phyloP scores from a whole-genome alignment of 2,329 filamentous ascomycete genomes.

The Aspergillus fijiensis region DNA sequence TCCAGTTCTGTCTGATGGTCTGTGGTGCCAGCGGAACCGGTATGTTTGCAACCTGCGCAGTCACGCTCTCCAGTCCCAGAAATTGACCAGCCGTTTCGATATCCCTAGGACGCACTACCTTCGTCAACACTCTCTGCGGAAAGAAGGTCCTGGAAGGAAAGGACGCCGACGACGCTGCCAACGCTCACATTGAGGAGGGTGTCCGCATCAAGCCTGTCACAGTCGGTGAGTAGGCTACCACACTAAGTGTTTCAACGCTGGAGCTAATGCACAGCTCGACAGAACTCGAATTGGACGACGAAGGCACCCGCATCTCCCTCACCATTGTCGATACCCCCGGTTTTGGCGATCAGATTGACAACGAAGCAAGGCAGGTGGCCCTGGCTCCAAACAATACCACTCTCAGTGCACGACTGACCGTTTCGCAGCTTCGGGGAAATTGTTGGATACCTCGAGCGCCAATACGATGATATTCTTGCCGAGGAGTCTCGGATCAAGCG shows the following conservation, averaged over 20 bases:
- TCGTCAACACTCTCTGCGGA: constrained; percentile 98
- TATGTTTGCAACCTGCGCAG: constrained; percentile 48
- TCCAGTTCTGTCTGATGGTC: constrained; percentile 99
- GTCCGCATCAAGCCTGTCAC: constrained; percentile 99
- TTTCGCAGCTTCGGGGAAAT: constrained; percentile 84
- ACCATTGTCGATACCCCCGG: constrained; percentile 98
- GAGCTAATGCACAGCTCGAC: constrained; percentile 8
- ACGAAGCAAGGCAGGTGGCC: constrained; percentile 79
- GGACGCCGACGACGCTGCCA: constrained; percentile 85
- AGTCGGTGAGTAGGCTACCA: constrained; percentile 67
- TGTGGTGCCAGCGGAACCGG: constrained; percentile 98
- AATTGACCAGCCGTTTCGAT: constrained; percentile 15
- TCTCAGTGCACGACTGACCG: constrained; percentile 22
- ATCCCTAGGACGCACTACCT: constrained; percentile 82
- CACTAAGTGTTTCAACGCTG: constrained; percentile 4
- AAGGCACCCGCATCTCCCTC: constrained; percentile 95
- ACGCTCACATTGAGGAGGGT: constrained; percentile 90
- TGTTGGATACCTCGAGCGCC: constrained; percentile 95
- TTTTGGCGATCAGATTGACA: constrained; percentile 98
- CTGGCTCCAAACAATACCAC: constrained; percentile 3
- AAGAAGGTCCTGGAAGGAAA: constrained; percentile 88
- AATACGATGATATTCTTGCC: constrained; percentile 98
- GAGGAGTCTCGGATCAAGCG: constrained; percentile 99
- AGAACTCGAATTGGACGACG: constrained; percentile 90
- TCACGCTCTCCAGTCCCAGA: constrained; percentile 7